Evolutionary conservation across 345 rosid species (phyloP).

Genomic region (Citrus unshiu): DNA sequence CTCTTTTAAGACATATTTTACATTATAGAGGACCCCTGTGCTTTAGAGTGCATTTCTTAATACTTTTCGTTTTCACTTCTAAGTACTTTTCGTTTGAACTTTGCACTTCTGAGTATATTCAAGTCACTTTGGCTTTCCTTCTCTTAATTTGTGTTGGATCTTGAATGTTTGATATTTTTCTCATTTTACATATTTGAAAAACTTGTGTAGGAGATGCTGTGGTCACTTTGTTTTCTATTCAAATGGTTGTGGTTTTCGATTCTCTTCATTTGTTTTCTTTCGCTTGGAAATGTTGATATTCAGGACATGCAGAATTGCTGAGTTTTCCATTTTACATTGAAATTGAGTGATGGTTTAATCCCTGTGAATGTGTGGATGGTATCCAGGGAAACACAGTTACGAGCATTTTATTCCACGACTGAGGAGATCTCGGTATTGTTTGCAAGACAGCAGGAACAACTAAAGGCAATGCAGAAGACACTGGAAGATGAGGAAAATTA

Average conservation of each 20-base stretch:
- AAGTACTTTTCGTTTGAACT: not conserved
- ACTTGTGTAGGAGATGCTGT: not conserved
- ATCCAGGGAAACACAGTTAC: slow-evolving; percentile 88
- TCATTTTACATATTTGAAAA: not conserved
- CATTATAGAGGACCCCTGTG: no score
- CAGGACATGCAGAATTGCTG: not conserved
- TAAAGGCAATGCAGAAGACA: slow-evolving; percentile 89
- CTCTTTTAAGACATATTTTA: no score
- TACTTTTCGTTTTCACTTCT: not conserved
- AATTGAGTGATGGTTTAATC: not conserved
- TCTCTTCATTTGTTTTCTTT: not conserved
- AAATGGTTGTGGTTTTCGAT: not conserved
- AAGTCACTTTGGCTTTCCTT: not conserved
- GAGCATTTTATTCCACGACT: slow-evolving; percentile 93
- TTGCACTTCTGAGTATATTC: not conserved
- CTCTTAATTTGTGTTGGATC: not conserved
- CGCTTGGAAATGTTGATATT: not conserved
- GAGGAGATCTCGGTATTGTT: slow-evolving; percentile 77
- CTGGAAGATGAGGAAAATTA: slow-evolving; percentile 90
- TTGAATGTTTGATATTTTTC: not conserved
- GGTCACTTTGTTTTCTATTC: not conserved
- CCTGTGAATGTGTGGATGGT: slow-evolving; percentile 6
- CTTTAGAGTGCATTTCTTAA: not conserved
- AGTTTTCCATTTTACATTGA: no score
- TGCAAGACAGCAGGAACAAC: slow-evolving; percentile 92